Conservation (phyloP, 2,329 filamentous ascomycete genomes). For the Iodosphaeria phyllophila region DNA sequence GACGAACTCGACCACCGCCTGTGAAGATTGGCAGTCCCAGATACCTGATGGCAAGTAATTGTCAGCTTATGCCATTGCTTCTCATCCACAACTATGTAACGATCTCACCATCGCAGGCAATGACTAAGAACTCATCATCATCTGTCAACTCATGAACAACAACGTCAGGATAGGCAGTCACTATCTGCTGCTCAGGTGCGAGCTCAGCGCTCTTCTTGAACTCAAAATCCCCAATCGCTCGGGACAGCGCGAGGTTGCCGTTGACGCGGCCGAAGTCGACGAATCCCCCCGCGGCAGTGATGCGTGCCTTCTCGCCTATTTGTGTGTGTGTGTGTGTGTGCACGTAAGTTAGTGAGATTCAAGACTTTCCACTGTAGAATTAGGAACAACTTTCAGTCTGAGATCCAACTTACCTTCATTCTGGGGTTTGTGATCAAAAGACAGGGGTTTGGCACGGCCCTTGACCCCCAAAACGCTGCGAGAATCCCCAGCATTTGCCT, state of each 20-base stretch:
- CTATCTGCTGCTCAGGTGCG: constrained; percentile 94
- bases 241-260: constrained; percentile 87
- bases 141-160: constrained; percentile 76
- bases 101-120: constrained; percentile 73
- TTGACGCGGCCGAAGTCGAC: constrained; percentile 98
- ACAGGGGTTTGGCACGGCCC: constrained; percentile 89
- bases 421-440: constrained; percentile 98
- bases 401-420: constrained; percentile 56
- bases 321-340: too few species aligned
- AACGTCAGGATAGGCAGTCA: constrained; percentile 91
- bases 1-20: constrained; percentile 93
- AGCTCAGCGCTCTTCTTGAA: constrained; percentile 99
- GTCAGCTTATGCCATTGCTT: neutral
- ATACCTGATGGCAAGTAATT: constrained; percentile 45
- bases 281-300: constrained; percentile 88
- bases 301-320: constrained; percentile 82
- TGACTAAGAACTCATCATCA: constrained; percentile 88
- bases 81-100: neutral
- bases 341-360: too few species aligned
- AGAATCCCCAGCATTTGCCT: constrained; percentile 97
- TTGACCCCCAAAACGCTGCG: constrained; percentile 91
- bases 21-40: constrained; percentile 98
- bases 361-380: neutral
- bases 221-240: constrained; percentile 96
- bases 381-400: neutral